A percentile compares a stretch with the other conserved stretches of the same genome.
These are phyloP conservation scores for Raphanus hybrid DNA, from an alignment of 441 rosid genomes.

Conservation along the genomic window DNA sequence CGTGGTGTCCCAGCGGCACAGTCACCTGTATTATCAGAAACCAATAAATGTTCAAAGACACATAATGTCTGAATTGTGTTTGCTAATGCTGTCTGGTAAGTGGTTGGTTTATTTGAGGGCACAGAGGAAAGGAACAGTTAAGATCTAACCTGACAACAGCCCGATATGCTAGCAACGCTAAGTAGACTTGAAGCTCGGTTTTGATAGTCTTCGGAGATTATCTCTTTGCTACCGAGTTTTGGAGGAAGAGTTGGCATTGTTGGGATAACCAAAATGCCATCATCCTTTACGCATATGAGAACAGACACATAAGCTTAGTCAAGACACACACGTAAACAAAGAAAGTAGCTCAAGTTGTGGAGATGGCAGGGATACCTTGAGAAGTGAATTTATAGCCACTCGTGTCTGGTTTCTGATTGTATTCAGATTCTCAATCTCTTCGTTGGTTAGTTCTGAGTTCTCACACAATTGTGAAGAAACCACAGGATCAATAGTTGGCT, in stretches of 20 bases:
- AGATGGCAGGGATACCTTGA: slow-evolving; percentile 60
- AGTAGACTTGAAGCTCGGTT: slow-evolving; percentile 59
- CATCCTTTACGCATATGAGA: slow-evolving; percentile 60
- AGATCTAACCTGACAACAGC: slow-evolving; percentile 89
- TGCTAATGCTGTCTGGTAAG: slow-evolving; percentile 8
- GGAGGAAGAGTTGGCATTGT: slow-evolving; percentile 79
- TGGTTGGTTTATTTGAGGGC: not conserved
- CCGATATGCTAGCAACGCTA: slow-evolving; percentile 92
- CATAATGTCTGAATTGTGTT: not conserved
- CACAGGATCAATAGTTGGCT: slow-evolving; percentile 70
- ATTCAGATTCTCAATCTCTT: slow-evolving; percentile 70
- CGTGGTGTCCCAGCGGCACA: slow-evolving; percentile 79
- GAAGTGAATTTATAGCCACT: slow-evolving; percentile 68
- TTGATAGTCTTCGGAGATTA: slow-evolving; percentile 73
- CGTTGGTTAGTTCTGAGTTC: slow-evolving; percentile 48
- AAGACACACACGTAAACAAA: slow-evolving; percentile 15
- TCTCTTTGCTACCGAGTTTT: slow-evolving; percentile 84
- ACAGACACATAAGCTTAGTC: slow-evolving; percentile 16
- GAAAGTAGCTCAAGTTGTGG: not conserved
- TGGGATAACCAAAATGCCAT: slow-evolving; percentile 88
- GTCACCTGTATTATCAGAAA: slow-evolving; percentile 66
- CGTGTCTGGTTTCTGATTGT: slow-evolving; percentile 78
- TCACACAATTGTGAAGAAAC: slow-evolving; percentile 59
- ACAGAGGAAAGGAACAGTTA: not conserved
- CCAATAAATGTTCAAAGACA: slow-evolving; percentile 20